Evolutionary conservation across 1,139 yeast species (phyloP), one percentile per base, ranked within the genome.

Genomic region (Diutina pseudorugosa): DNA sequence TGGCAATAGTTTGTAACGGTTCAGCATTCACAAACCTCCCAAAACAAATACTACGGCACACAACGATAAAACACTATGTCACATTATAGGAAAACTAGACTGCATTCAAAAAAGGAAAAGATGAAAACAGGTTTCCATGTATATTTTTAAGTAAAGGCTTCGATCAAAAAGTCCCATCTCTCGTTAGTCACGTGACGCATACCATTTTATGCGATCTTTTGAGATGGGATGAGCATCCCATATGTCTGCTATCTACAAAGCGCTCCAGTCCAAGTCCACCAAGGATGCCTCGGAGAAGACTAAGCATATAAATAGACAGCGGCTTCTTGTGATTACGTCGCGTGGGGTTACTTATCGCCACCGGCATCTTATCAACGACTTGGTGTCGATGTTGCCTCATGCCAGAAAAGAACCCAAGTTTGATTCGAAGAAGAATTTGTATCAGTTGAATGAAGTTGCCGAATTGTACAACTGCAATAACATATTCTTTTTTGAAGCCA

Each of bases 391-490:
- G 66, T 71, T 94, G 66, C 98, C 99, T 56, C 98, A 93, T 65
- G 87, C 96, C 48, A 83, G 97, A 68, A 93, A 91, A 66, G 98
- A 93, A 70, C 95, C 98, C 56, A 93, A 94, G 69, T 79, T 93
- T 62, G 98, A 94, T 68, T 84, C 91, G 57, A 94, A 93, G 71
- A 88, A 91, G 68, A 88, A 89, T 67, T 76, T 93, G 58, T 80
- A 81, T 65, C 95, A 89, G 67, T 76, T 93, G 58, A 93, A 93
- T 64, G 98, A 93, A 71, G 87, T 91, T 57, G 98, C 98, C 2
- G 98, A 94, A 65, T 76, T 94, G 58, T 90, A 93, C 78, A 93
- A 93, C 76, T 94, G 99, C 77, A 94, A 93, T 72, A 93, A 93
- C 66, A 81, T 94, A 60, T 75, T 90, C 68, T 93, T 87, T 67